These are phyloP conservation scores for Xylaria sp. DNA, from an alignment of 2,329 filamentous ascomycete genomes.

Conservation along the genomic window DNA sequence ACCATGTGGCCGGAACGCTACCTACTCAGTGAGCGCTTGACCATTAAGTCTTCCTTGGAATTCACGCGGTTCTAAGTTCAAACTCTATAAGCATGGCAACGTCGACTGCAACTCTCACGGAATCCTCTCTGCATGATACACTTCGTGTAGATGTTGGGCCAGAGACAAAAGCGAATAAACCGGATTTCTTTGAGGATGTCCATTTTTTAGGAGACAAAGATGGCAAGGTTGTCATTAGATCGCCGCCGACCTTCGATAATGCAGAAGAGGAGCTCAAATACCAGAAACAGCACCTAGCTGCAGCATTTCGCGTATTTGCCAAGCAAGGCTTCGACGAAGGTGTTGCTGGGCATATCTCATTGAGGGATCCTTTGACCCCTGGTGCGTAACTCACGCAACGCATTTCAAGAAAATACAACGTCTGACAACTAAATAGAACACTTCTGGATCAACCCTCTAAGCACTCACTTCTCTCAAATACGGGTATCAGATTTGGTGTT, in stretches of 20 bases:
- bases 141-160: background rate
- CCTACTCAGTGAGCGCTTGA: background rate
- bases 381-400: background rate
- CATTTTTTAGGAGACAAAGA: background rate
- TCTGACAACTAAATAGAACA: background rate
- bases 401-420: background rate
- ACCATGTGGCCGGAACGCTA: background rate
- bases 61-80: background rate
- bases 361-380: slow-evolving; percentile 62
- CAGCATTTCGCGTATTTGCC: slow-evolving; percentile 71
- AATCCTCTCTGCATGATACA: background rate
- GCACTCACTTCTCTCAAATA: background rate
- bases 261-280: slow-evolving; percentile 64
- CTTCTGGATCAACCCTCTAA: background rate
- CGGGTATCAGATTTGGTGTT: slow-evolving; percentile 2
- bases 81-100: background rate
- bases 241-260: background rate
- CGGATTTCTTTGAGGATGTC: background rate
- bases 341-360: slow-evolving; percentile 71
- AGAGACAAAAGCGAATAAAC: background rate
- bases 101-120: background rate
- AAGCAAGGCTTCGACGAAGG: slow-evolving; percentile 71
- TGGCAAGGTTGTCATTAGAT: slow-evolving; percentile 2
- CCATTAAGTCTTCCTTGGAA: background rate
- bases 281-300: slow-evolving; percentile 68